Evolutionary conservation across 257 asterid genomes (phyloP), one percentile per base, ranked within the genome.

Genomic region (Scutellaria barbata): DNA sequence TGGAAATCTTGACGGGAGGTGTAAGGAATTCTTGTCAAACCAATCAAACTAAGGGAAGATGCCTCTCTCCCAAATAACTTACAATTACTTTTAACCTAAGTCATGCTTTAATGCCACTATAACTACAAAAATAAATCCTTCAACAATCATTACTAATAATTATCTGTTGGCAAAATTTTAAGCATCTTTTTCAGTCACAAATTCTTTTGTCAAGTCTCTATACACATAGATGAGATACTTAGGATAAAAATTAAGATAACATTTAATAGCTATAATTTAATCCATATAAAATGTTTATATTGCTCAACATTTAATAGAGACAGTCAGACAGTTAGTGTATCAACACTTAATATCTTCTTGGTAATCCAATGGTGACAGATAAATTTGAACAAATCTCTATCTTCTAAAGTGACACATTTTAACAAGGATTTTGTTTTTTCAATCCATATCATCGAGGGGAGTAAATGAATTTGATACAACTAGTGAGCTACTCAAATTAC

Each of bases 11-110:
- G 75, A 50, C 52, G 73, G 67, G 75, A 25, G 76, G 67, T 12
- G 63, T 53, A 68, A 69, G 69, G 80, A 41, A 69, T 63, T 45
- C 48, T 54, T 70, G 68, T 45, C 14, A 57, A 70, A 35, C 76
- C 79, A 78, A 69, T 68, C 66, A 74, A 74, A 68, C 9, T 73
- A 69, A 60, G 41, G 25, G 10, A 54, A 65, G 53, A 60, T 68
- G 70, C 52, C 65, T 77, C 71, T 75, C 35, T 12, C 1, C 6
- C 12, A 57, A 66, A 37, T 47, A 47, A 65, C 35, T 30, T 30
- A 30, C 4, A 1, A 73, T 79, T 61, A 43, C 83, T 76, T 81
- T 72, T 61, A 81, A 58, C 63, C 69, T 14, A 79, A 84, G 79
- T 51, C 51, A 64, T 68, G 48, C 74, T 69, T 77, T 77, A 70